These are phyloP conservation scores for Zelopaecilomyces penicillatus DNA, from an alignment of 2,329 filamentous ascomycete species.

Conservation along the genomic window DNA sequence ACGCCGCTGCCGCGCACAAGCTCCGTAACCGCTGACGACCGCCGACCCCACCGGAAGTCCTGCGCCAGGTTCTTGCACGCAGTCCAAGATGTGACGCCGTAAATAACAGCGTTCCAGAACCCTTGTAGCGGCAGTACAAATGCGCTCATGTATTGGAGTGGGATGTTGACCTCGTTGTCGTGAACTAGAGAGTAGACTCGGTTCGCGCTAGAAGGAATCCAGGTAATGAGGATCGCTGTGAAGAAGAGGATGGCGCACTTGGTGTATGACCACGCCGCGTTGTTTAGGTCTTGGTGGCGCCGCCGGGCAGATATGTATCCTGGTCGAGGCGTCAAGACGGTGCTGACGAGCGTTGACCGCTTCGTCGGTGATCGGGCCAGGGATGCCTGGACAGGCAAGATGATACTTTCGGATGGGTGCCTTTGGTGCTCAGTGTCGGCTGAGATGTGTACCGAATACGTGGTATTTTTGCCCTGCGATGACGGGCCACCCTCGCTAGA, in stretches of 20 bases:
- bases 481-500: constrained; percentile 9
- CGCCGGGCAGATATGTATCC: constrained; percentile 22
- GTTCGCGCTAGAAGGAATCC: constrained; percentile 72
- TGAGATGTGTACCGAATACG: constrained; percentile 45
- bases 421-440: constrained; percentile 16
- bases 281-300: constrained; percentile 46
- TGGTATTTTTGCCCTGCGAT: constrained; percentile 14
- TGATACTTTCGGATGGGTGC: constrained; percentile 14
- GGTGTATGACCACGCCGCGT: constrained; percentile 60
- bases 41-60: constrained; percentile 24
- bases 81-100: constrained; percentile 59
- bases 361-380: constrained; percentile 7
- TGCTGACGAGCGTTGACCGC: constrained; percentile 11
- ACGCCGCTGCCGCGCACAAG: constrained; percentile 19
- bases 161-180: constrained; percentile 40
- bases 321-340: neutral
- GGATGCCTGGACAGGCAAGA: constrained; percentile 20
- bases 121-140: constrained; percentile 74
- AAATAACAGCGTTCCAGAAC: constrained; percentile 78
- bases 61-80: constrained; percentile 45
- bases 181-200: constrained; percentile 62
- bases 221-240: constrained; percentile 61
- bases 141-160: constrained; percentile 61
- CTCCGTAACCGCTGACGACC: constrained; percentile 24
- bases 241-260: constrained; percentile 67